These are phyloP conservation scores for Syzygium aromaticum DNA, from an alignment of 345 rosid species.

Conservation along the genomic window DNA sequence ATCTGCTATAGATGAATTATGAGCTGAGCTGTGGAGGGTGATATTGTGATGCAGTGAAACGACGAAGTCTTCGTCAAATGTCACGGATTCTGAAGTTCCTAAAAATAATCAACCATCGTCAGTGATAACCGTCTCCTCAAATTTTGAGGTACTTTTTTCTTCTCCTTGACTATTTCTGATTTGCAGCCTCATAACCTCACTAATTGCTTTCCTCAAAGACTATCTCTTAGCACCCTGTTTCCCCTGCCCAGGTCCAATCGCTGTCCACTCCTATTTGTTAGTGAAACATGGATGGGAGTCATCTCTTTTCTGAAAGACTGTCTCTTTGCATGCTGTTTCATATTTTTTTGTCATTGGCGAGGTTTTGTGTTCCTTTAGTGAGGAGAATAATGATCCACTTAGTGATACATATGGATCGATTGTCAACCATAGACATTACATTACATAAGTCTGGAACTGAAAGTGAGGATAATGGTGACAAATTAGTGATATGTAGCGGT, in stretches of 20 bases:
- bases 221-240: not conserved
- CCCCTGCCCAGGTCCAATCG: not conserved
- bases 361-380: not conserved
- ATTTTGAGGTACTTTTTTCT: constrained; percentile 51
- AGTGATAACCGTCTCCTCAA: constrained; percentile 58
- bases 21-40: not conserved
- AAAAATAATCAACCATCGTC: constrained; percentile 36
- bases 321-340: not conserved
- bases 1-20: not conserved
- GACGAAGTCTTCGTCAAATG: constrained; percentile 30
- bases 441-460: not conserved
- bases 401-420: not conserved
- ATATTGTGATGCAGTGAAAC: constrained; percentile 42
- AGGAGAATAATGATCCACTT: not conserved
- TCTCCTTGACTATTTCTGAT: not conserved
- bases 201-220: not conserved
- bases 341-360: not conserved
- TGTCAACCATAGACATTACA: not conserved
- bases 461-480: not conserved
- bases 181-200: not conserved
- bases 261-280: not conserved
- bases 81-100: constrained; percentile 40
- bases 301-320: not conserved
- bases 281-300: not conserved
- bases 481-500: not conserved